Conservation (phyloP, 2,329 filamentous ascomycete genomes). For the Trichoderma koningiopsis region DNA sequence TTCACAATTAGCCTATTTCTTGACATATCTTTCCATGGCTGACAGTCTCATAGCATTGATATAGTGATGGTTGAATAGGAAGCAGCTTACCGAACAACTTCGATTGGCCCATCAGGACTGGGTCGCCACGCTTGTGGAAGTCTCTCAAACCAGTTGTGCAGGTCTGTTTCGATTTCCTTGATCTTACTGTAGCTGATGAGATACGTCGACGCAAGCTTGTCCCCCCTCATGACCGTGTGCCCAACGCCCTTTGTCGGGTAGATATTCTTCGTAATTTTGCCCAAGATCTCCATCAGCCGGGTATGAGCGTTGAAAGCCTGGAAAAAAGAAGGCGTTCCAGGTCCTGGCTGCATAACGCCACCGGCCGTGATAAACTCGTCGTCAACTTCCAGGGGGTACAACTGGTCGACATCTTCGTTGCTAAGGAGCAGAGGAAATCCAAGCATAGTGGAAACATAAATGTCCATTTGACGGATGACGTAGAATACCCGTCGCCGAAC, state of each 20-base stretch:
- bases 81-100: conserved; percentile 71
- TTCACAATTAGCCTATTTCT: not conserved
- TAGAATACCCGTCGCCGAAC: conserved; percentile 67
- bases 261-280: conserved; percentile 65
- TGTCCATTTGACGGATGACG: conserved; percentile 70
- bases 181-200: conserved; percentile 65
- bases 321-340: conserved; percentile 60
- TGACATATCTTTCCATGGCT: not conserved
- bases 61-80: not conserved
- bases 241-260: conserved; percentile 64
- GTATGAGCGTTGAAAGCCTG: conserved; percentile 69
- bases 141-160: conserved; percentile 64
- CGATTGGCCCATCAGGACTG: conserved; percentile 72
- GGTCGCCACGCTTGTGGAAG: conserved; percentile 78
- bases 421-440: conserved; percentile 66
- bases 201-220: conserved; percentile 54
- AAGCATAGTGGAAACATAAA: conserved; percentile 67
- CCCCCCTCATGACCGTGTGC: conserved; percentile 47
- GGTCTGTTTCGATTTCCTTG: conserved; percentile 64
- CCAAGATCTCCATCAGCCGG: conserved; percentile 63
- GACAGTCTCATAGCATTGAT: not conserved
- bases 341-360: conserved; percentile 57
- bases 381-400: conserved; percentile 64
- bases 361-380: conserved; percentile 67
- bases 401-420: conserved; percentile 68